These are phyloP conservation scores for Collybiopsis confluens DNA, from an alignment of 768 basidiomycete species.

Conservation along the genomic window DNA sequence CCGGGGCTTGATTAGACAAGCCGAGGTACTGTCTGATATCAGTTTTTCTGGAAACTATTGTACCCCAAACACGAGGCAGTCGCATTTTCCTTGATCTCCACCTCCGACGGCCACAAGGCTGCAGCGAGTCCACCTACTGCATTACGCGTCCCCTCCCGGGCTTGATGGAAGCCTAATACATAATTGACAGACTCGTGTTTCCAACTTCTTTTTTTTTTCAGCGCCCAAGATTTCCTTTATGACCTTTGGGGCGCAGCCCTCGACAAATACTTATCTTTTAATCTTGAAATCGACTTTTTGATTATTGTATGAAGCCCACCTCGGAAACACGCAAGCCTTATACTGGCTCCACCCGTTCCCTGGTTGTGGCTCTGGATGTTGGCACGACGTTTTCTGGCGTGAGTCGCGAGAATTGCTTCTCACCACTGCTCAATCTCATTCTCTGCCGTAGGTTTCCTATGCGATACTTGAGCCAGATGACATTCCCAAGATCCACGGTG, in stretches of 20 bases:
- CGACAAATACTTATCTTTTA: constrained; percentile 1
- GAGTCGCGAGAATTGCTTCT: constrained; percentile 14
- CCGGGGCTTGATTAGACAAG: constrained; percentile 32
- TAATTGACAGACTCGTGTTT: background rate
- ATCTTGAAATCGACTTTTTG: constrained; percentile 4
- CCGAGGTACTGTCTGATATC: constrained; percentile 9
- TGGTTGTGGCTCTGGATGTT: constrained; percentile 77
- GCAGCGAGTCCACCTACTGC: background rate
- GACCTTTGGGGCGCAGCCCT: background rate
- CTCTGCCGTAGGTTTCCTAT: constrained; percentile 60
- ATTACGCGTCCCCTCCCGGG: constrained; percentile 3
- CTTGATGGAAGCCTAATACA: background rate
- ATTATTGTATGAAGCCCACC: constrained; percentile 42
- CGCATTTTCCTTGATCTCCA: constrained; percentile 5
- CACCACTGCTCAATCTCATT: constrained; percentile 7
- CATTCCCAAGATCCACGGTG: constrained; percentile 76
- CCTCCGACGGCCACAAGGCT: constrained; percentile 1
- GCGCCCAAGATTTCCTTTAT: background rate
- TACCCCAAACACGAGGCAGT: constrained; percentile 7
- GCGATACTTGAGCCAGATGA: constrained; percentile 79
- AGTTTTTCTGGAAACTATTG: constrained; percentile 1
- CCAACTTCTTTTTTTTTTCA: background rate
- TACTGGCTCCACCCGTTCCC: constrained; percentile 53
- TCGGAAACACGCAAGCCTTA: constrained; percentile 72
- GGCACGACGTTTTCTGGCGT: constrained; percentile 83